Base-by-base conservation (phyloP, 495 filamentous ascomycete species). In the Penicillium coprophilum region DNA sequence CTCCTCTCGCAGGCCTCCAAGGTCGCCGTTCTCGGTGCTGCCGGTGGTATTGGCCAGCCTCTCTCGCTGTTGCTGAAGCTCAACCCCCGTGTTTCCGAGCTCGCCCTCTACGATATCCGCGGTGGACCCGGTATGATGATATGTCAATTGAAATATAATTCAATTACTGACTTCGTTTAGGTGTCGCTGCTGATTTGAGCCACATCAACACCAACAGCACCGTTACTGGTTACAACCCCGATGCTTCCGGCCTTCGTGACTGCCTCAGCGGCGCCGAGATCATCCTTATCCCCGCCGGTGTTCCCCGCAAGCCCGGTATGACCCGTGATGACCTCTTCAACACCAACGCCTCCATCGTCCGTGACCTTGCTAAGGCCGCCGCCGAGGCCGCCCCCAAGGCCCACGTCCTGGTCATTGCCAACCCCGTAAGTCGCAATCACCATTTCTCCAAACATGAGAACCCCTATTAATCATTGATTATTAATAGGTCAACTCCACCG, bases 261-360 rank as follows among this genome's bases (percentile, higher is more conserved):
- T 85, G 85, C 60, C 85, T 97, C 69, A 88, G 87, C 75, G 92
- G 85, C 69, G 78, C 91, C 60, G 91, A 97, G 71, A 86, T 98
- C 65, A 91, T 98, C 65, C 86, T 98, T 66, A 97, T 98, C 73
- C 94, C 94, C 65, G 94, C 94, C 65, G 94, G 94, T 80, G 94
- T 98, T 61, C 94, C 94, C 63, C 92, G 94, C 80, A 98, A 98
- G 85, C 94, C 94, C 69, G 94, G 94, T 77, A 98, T 98, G 94
- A 95, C 89, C 79, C 91, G 94, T 80, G 94, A 97, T 79, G 87
- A 98, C 71, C 89, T 98, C 53, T 98, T 98, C 90, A 98, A 98
- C 83, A 98, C 93, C 82, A 98, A 98, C 76, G 94, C 95, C 74
- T 96, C 91, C 62, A 98, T 98, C 70, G 94, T 98, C 72, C 94